phyloP scores from a whole-genome alignment of 108 stramenopile species.

The Skeletonema tropicum region DNA sequence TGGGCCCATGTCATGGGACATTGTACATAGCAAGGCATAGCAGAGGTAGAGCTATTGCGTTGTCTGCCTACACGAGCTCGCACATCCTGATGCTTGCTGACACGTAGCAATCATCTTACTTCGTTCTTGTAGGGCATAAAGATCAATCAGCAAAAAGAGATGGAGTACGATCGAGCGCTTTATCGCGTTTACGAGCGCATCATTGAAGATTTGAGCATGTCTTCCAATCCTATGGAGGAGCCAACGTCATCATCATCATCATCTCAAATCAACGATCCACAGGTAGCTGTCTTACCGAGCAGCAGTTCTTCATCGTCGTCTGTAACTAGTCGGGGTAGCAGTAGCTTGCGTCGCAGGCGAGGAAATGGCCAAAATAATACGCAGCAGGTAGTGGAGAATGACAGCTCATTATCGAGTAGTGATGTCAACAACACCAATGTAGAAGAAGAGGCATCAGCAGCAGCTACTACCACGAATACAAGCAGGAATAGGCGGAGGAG shows the following conservation, averaged over 20 bases:
- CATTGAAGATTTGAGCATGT: constrained; percentile 52
- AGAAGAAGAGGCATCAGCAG: background rate
- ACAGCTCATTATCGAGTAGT: no score
- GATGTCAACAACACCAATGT: background rate
- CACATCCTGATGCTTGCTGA: no score
- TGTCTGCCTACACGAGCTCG: no score
- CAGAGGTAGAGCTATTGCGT: no score
- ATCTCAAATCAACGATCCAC: background rate
- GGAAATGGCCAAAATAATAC: background rate
- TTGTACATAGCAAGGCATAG: no score
- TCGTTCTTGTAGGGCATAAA: no score
- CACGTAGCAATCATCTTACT: no score
- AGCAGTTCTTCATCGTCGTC: constrained; percentile 6
- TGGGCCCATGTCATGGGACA: no score
- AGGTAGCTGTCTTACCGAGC: background rate
- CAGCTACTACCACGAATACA: background rate
- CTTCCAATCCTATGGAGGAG: constrained; percentile 35
- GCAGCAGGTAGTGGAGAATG: no score
- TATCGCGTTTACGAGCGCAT: constrained; percentile 47
- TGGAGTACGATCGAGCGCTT: constrained; percentile 60
- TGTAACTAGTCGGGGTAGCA: constrained; percentile 1
- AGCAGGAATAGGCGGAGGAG: background rate
- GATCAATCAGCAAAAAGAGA: background rate
- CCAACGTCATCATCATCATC: background rate
- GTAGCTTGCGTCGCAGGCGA: background rate